phyloP scores from a whole-genome alignment of 2,329 filamentous ascomycete species.

The Fonsecaea pugnacius region DNA sequence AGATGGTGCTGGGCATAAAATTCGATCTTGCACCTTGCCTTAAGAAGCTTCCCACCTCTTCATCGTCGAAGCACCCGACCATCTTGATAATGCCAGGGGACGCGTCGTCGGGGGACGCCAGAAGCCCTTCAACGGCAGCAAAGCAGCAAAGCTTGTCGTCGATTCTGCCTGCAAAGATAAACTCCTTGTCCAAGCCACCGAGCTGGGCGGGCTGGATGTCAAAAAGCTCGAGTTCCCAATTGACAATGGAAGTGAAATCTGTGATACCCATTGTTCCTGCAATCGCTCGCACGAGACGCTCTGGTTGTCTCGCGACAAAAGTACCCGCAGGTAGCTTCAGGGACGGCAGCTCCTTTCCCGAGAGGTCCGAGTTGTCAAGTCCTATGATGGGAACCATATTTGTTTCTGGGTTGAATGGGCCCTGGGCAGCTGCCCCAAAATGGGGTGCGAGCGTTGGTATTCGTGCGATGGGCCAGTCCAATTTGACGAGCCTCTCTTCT shows the following conservation, averaged over 20 bases:
- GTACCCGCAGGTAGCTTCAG: slow-evolving; percentile 57
- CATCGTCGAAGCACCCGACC: slow-evolving; percentile 93
- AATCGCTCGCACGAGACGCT: slow-evolving; percentile 81
- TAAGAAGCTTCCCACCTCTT: slow-evolving; percentile 90
- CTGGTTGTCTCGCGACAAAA: slow-evolving; percentile 83
- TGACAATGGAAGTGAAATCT: slow-evolving; percentile 76
- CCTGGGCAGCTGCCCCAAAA: slow-evolving; percentile 73
- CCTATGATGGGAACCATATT: slow-evolving; percentile 94
- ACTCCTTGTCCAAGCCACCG: slow-evolving; percentile 84
- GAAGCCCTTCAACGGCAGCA: slow-evolving; percentile 81
- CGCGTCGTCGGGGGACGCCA: slow-evolving; percentile 64
- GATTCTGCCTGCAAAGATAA: slow-evolving; percentile 93
- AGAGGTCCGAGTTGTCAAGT: slow-evolving; percentile 71
- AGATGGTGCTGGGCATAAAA: slow-evolving; percentile 79
- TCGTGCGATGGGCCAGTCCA: slow-evolving; percentile 91
- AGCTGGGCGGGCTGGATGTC: slow-evolving; percentile 84
- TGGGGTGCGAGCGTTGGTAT: slow-evolving; percentile 92
- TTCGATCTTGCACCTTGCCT: slow-evolving; percentile 89
- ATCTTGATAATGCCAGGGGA: slow-evolving; percentile 74
- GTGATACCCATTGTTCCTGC: slow-evolving; percentile 74
- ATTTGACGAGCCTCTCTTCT: slow-evolving; percentile 78
- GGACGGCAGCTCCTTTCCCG: slow-evolving; percentile 36
- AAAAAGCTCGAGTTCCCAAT: slow-evolving; percentile 97
- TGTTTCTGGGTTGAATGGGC: slow-evolving; percentile 82
- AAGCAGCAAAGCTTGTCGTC: slow-evolving; percentile 98